A percentile compares a stretch with the other conserved stretches of the same genome.
Evolutionary conservation across 2,329 filamentous ascomycete genomes (phyloP).

Genomic region (Tolypocladium ovalisporum): DNA sequence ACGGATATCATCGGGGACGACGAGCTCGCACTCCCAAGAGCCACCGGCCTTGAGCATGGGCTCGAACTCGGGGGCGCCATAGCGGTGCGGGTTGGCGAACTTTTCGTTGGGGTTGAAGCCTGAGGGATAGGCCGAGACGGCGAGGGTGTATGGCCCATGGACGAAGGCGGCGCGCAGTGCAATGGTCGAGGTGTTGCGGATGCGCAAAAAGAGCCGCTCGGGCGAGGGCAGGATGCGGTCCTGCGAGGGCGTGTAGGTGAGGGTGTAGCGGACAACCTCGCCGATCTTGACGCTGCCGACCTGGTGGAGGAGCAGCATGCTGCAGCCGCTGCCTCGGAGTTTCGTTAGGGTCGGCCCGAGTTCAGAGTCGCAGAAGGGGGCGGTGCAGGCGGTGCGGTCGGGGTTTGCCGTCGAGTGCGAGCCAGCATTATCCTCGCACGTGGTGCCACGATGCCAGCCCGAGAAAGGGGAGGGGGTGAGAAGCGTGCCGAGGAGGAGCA

Average conservation of each 20-base stretch:
- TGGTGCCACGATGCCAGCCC: not conserved
- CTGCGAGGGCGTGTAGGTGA: conserved; percentile 82
- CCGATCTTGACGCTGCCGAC: conserved; percentile 86
- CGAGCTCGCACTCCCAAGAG: conserved; percentile 69
- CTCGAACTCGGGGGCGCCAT: conserved; percentile 84
- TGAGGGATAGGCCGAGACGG: conserved; percentile 74
- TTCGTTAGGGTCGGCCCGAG: not conserved
- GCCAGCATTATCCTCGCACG: not conserved
- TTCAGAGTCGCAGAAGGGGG: not conserved
- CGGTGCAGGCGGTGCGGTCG: not conserved
- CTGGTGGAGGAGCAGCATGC: conserved; percentile 86
- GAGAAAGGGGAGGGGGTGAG: not conserved
- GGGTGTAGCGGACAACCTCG: conserved; percentile 81
- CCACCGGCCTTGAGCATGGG: conserved; percentile 93
- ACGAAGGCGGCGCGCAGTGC: conserved; percentile 90
- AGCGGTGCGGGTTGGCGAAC: conserved; percentile 54
- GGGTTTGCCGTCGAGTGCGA: not conserved
- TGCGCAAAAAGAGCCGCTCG: conserved; percentile 66
- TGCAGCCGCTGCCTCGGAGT: not conserved
- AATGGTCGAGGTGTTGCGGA: conserved; percentile 86
- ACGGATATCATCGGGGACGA: conserved; percentile 68
- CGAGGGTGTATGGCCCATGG: conserved; percentile 88
- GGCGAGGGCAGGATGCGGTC: conserved; percentile 88
- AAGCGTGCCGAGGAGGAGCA: not conserved
- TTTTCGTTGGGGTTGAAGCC: conserved; percentile 76